Evolutionary conservation across 2,329 filamentous ascomycete species (phyloP).

Genomic region (Trichophyton simii): DNA sequence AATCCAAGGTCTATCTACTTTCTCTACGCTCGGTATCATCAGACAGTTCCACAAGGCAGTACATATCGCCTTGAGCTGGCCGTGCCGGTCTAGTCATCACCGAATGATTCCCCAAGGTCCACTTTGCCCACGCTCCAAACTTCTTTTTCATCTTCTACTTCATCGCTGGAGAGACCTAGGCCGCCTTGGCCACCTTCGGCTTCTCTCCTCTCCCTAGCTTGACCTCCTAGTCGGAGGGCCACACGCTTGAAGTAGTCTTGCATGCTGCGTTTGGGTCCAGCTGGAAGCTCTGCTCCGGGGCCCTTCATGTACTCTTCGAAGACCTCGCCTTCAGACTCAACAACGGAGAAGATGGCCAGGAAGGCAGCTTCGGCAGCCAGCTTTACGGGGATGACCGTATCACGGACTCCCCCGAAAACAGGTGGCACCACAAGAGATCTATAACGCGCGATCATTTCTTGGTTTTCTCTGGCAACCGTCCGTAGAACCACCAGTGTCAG

Average conservation of each 20-base stretch:
- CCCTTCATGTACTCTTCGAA: conserved; percentile 84
- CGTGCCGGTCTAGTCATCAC: conserved; percentile 18
- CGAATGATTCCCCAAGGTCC: conserved; percentile 50
- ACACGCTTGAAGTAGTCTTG: conserved; percentile 95
- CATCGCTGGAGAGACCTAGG: conserved; percentile 75
- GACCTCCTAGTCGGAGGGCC: conserved; percentile 66
- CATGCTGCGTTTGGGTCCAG: conserved; percentile 76
- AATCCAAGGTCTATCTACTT: background rate
- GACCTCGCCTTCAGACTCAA: conserved; percentile 69
- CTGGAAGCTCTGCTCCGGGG: conserved; percentile 51
- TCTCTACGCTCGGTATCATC: background rate
- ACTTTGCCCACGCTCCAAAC: conserved; percentile 91
- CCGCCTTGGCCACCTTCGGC: conserved; percentile 83
- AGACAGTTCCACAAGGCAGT: background rate
- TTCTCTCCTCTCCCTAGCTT: conserved; percentile 78
- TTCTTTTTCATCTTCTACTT: conserved; percentile 87
- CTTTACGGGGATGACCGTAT: conserved; percentile 88
- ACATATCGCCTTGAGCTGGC: background rate
- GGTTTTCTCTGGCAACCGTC: conserved; percentile 66
- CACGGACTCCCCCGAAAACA: conserved; percentile 80
- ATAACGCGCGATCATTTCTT: conserved; percentile 70
- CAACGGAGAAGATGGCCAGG: conserved; percentile 77
- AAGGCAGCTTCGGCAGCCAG: conserved; percentile 90
- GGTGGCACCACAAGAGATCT: conserved; percentile 66
- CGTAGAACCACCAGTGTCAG: conserved; percentile 77